Conservation (phyloP, 202 grass and related monocot species). For the Digitaria exilis region DNA sequence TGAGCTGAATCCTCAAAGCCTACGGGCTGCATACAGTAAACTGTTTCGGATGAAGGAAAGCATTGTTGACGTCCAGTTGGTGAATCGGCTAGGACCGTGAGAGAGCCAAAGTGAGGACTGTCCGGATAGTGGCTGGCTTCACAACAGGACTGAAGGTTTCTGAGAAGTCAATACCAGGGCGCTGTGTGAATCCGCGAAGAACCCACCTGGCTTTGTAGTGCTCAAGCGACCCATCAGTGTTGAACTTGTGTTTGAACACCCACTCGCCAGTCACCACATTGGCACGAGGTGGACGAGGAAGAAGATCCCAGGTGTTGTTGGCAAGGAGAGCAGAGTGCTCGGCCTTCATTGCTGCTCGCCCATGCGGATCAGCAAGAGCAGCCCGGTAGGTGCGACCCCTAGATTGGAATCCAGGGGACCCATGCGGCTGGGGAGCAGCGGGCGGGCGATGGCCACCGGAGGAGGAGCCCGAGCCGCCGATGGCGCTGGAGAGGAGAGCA, state of each 20-base stretch:
- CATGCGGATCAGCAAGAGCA: neutral
- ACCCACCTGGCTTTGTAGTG: neutral
- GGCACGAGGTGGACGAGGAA: neutral
- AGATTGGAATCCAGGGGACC: neutral
- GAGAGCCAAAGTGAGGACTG: neutral
- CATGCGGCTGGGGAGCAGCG: neutral
- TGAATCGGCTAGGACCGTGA: neutral
- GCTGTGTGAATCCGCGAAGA: neutral
- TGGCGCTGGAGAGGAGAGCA: too few relatives aligned
- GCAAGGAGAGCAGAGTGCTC: neutral
- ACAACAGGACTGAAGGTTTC: too few relatives aligned
- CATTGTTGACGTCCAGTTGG: too few relatives aligned
- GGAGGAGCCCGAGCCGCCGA: rapidly evolving
- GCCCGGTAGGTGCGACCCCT: neutral
- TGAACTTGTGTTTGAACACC: neutral
- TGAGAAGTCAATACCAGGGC: neutral
- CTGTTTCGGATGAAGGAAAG: too few relatives aligned
- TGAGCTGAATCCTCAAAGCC: too few relatives aligned
- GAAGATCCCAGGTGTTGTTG: too few relatives aligned
- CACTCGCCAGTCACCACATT: neutral
- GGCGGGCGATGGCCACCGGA: rapidly evolving
- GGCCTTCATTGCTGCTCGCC: neutral
- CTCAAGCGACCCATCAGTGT: neutral
- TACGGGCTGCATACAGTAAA: too few relatives aligned
- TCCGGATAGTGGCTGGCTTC: too few relatives aligned